A percentile compares a stretch with the other conserved stretches of the same genome.
Conservation (phyloP, 2,329 filamentous ascomycete species). For the Thielaviopsis punctulata region DNA sequence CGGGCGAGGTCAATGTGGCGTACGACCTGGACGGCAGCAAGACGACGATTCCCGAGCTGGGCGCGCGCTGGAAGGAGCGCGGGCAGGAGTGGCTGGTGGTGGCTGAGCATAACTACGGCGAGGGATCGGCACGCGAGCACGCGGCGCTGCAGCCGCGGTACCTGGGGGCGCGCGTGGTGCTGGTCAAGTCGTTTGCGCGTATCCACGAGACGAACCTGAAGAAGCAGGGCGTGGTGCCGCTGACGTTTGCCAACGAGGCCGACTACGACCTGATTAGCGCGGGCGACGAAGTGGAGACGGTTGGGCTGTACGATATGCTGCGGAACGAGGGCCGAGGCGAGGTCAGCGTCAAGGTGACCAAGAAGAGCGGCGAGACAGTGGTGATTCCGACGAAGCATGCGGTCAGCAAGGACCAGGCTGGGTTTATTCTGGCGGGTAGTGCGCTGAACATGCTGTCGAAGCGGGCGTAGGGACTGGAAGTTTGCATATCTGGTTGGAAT, state of each 20-base stretch:
- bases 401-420: conserved; percentile 75
- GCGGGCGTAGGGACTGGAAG: conserved; percentile 15
- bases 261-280: conserved; percentile 77
- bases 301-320: conserved; percentile 72
- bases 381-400: conserved; percentile 70
- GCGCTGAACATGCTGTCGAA: conserved; percentile 79
- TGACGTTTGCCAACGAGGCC: conserved; percentile 74
- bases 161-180: conserved; percentile 67
- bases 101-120: conserved; percentile 94
- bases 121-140: conserved; percentile 78
- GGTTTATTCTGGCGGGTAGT: conserved; percentile 83
- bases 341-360: conserved; percentile 52
- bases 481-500: too few species aligned
- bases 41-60: conserved; percentile 74
- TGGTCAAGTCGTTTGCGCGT: conserved; percentile 74
- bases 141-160: conserved; percentile 83
- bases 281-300: conserved; percentile 66
- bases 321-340: conserved; percentile 59
- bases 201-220: conserved; percentile 95
- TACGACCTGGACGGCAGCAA: conserved; percentile 67
- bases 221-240: conserved; percentile 90
- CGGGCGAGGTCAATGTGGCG: conserved; percentile 78
- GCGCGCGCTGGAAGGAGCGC: conserved; percentile 60
- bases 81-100: conserved; percentile 79
- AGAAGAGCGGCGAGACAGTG: conserved; percentile 43